A percentile compares a stretch with the other conserved stretches of the same genome.
These are phyloP conservation scores for Tulasnella sp. DNA, from an alignment of 768 basidiomycete genomes.

Conservation along the genomic window DNA sequence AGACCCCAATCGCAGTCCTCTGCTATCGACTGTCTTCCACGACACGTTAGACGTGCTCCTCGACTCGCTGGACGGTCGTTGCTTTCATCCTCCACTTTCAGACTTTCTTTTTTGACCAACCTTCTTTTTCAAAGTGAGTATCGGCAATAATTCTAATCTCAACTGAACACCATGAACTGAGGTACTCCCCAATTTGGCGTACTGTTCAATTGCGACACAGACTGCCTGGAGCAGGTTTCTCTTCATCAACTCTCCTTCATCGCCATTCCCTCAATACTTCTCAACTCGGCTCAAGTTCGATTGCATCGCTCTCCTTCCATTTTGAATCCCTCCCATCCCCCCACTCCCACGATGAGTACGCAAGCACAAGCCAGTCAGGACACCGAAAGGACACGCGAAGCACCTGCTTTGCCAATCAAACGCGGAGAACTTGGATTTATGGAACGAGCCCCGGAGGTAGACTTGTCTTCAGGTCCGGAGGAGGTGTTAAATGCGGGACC, in stretches of 20 bases:
- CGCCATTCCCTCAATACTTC: neutral
- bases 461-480: constrained; percentile 1
- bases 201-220: neutral
- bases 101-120: neutral
- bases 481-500: constrained; percentile 6
- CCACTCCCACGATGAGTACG: neutral
- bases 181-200: neutral
- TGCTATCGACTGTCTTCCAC: neutral
- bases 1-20: neutral
- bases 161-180: neutral
- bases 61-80: constrained; percentile 13
- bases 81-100: neutral
- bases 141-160: neutral
- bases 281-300: neutral
- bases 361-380: neutral
- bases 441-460: neutral
- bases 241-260: neutral
- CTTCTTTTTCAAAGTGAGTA: neutral
- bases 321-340: neutral
- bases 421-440: constrained; percentile 24
- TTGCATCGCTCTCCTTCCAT: too few species aligned
- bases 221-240: constrained; percentile 7
- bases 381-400: neutral
- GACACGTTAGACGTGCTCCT: constrained; percentile 15
- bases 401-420: constrained; percentile 11